Conservation (phyloP, 768 basidiomycete species). For the Boletus speciosus region DNA sequence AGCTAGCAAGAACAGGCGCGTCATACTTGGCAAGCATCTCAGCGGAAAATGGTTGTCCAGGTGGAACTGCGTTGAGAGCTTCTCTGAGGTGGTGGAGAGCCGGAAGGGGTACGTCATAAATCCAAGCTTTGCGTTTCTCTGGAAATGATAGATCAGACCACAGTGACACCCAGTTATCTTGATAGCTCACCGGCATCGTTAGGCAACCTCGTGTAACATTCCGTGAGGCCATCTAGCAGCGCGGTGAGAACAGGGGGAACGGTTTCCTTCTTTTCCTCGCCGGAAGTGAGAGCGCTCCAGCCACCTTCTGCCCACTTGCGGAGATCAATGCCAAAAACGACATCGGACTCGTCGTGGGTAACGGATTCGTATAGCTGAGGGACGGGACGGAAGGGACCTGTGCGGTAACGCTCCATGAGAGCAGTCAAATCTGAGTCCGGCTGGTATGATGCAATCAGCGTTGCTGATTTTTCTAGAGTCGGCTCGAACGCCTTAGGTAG, state of each 20-base stretch:
- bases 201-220: constrained; percentile 58
- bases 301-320: constrained; percentile 88
- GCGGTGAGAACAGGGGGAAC: constrained; percentile 74
- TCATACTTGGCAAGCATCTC: constrained; percentile 74
- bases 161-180: neutral
- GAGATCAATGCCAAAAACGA: constrained; percentile 88
- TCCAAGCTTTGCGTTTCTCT: constrained; percentile 91
- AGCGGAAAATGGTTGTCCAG: constrained; percentile 41
- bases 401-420: constrained; percentile 88
- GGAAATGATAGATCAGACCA: constrained; percentile 4
- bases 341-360: constrained; percentile 77
- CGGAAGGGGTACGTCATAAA: constrained; percentile 87
- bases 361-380: constrained; percentile 87
- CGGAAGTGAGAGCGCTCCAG: constrained; percentile 55
- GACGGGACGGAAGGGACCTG: constrained; percentile 86
- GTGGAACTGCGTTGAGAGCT: constrained; percentile 69
- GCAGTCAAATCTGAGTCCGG: constrained; percentile 85
- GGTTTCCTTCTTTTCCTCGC: constrained; percentile 55
- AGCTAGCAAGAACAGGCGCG: constrained; percentile 79
- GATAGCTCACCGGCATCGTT: constrained; percentile 57
- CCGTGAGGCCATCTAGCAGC: constrained; percentile 59
- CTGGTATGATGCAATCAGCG: constrained; percentile 78
- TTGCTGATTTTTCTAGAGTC: constrained; percentile 64
- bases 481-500: constrained; percentile 65
- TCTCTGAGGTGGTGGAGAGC: constrained; percentile 85